Evolutionary conservation across 202 grass and related monocot species (phyloP).

Genomic region (Schoenoplectus triqueter): DNA sequence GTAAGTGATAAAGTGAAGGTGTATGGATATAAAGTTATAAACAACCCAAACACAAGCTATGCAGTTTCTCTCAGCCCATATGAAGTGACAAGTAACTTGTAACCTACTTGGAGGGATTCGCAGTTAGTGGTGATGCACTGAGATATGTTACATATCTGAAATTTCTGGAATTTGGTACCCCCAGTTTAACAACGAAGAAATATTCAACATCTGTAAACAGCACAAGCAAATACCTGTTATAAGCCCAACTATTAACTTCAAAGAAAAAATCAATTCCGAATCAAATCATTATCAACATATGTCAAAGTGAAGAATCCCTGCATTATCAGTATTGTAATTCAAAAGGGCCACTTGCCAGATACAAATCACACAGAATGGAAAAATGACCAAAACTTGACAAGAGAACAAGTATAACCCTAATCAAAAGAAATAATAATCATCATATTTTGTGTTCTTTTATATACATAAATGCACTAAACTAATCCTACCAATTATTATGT

Average conservation of each 20-base stretch:
- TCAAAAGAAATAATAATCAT: neutral
- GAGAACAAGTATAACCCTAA: neutral
- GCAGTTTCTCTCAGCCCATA: too few species aligned
- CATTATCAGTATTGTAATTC: neutral
- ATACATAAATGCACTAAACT: constrained; percentile 31
- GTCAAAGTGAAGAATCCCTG: neutral
- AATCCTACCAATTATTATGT: constrained; percentile 6
- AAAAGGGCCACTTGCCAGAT: neutral
- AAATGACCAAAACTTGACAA: neutral
- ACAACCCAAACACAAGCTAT: too few species aligned
- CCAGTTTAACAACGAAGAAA: too few species aligned
- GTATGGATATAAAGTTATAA: neutral
- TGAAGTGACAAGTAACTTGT: too few species aligned
- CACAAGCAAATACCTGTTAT: neutral
- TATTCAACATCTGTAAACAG: neutral
- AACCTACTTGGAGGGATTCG: too few species aligned
- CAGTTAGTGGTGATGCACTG: too few species aligned
- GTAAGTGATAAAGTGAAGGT: neutral
- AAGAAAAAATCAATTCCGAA: neutral
- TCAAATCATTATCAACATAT: neutral
- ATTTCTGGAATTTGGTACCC: too few species aligned
- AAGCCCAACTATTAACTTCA: neutral
- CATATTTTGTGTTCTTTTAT: constrained; percentile 17
- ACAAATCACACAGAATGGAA: neutral
- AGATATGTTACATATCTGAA: too few species aligned